Base-by-base conservation (phyloP, 257 asterid species). In the Solanum bukasovii region DNA sequence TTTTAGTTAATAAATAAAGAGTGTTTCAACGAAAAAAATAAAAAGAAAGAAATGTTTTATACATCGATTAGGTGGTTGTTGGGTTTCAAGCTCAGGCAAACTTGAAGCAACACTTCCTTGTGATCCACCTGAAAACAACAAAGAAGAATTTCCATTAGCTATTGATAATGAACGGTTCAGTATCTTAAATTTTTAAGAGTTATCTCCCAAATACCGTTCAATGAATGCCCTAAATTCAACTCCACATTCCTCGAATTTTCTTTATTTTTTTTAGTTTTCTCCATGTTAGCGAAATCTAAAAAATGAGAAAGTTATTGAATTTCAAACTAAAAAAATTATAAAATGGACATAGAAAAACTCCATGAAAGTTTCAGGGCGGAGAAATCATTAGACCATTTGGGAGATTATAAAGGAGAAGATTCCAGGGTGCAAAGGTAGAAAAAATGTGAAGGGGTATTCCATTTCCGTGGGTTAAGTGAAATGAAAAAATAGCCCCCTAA, bases 71-170 rank as follows among this genome's bases (percentile, higher is more conserved):
- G 65, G 65, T 6, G n/a, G 65, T 56, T 87, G 92, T 44, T 87
- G 93, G 79, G 86, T 88, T 38, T 87, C 94, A 13, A 88, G 83
- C 88, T 92, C 95, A 73, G 92, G 88, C 65, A 89, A 75, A 8
- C 91, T 95, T 59, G 96, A 92, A 63, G 96, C 94, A 71, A 88
- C 93, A 88, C 93, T 92, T 87, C 91, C 87, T 38, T 44, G 90
- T 13, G 95, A 91, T 88, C 94, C 95, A 63, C 91, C 91, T 1
- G 92, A 72, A 5, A 90, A 90, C 0, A 85, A 88, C 87, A 79
- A 70, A 20, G 86, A 92, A 56, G 2, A 63, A 63, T 87, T 88
- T 31, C 88, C 91, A 59, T 88, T 90, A 95, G 2, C 98, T 98
- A 87, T 94, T 96, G 91, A 90, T 1, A 0, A 23, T 23, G 1